These are phyloP conservation scores for Sarcodon sp. DNA, from an alignment of 768 basidiomycete species.

Conservation along the genomic window DNA sequence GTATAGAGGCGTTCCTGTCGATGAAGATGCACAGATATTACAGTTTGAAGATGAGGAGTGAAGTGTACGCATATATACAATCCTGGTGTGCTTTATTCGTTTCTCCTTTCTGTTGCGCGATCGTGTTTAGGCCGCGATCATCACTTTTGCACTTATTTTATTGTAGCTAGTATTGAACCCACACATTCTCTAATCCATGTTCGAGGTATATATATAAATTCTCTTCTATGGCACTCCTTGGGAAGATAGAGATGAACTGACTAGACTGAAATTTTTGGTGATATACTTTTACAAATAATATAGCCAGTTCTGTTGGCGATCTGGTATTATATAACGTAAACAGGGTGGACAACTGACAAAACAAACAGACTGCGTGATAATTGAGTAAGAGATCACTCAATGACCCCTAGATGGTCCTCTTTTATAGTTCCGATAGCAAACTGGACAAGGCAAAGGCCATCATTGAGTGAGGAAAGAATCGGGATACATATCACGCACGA, in stretches of 20 bases:
- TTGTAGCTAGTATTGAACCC: too few species aligned
- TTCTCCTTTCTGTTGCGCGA: background rate
- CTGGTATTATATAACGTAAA: too few species aligned
- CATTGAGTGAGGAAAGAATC: slow-evolving; percentile 1
- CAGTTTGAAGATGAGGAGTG: slow-evolving; percentile 71
- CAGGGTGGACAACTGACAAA: too few species aligned
- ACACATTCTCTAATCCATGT: too few species aligned
- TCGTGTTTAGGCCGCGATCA: background rate
- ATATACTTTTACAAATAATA: too few species aligned
- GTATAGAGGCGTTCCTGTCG: slow-evolving; percentile 60
- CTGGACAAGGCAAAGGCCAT: slow-evolving; percentile 24
- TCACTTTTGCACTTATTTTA: too few species aligned
- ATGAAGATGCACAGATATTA: slow-evolving; percentile 82
- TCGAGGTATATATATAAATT: too few species aligned
- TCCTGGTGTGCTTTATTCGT: background rate
- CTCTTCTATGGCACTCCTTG: too few species aligned
- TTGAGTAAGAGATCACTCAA: slow-evolving; percentile 33
- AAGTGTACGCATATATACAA: background rate
- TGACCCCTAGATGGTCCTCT: slow-evolving; percentile 93
- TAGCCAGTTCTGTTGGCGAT: too few species aligned
- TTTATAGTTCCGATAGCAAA: slow-evolving; percentile 98
- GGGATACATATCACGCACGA: slow-evolving; percentile 39
- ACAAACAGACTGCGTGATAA: too few species aligned
- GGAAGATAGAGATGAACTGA: too few species aligned
- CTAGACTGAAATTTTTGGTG: too few species aligned